A percentile compares a stretch with the other conserved stretches of the same genome.
phyloP scores from a whole-genome alignment of 306 rosid species.

The Citrullus amarus region DNA sequence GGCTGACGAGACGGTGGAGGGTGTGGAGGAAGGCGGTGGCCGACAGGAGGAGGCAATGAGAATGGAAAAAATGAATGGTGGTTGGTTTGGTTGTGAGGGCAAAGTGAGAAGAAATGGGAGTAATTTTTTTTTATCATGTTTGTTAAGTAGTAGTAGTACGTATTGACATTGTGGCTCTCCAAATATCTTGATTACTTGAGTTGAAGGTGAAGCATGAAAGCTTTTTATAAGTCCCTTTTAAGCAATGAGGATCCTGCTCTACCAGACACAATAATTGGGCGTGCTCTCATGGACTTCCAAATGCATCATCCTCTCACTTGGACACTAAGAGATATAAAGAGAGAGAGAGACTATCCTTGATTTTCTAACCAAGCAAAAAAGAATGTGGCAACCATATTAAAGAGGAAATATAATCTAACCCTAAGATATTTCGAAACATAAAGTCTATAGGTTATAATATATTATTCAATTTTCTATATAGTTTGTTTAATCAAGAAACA shows the following conservation, averaged over 20 bases:
- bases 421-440: no score
- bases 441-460: no score
- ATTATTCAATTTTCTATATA: no score
- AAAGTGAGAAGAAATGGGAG: neutral
- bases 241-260: constrained; percentile 26
- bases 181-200: constrained; percentile 19
- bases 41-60: no score
- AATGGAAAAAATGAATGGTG: neutral
- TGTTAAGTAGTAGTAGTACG: neutral
- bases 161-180: neutral
- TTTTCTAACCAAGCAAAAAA: no score
- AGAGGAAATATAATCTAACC: no score
- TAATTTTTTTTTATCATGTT: neutral
- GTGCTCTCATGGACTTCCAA: constrained; percentile 40
- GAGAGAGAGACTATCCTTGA: no score
- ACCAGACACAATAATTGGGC: constrained; percentile 59
- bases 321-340: no score
- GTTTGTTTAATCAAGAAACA: no score
- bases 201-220: constrained; percentile 35
- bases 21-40: no score
- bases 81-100: neutral
- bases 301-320: no score
- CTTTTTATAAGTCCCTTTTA: constrained; percentile 24
- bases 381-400: no score
- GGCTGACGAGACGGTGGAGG: neutral